phyloP scores from a whole-genome alignment of 2,329 filamentous ascomycete species.

The Onygenales sp. region DNA sequence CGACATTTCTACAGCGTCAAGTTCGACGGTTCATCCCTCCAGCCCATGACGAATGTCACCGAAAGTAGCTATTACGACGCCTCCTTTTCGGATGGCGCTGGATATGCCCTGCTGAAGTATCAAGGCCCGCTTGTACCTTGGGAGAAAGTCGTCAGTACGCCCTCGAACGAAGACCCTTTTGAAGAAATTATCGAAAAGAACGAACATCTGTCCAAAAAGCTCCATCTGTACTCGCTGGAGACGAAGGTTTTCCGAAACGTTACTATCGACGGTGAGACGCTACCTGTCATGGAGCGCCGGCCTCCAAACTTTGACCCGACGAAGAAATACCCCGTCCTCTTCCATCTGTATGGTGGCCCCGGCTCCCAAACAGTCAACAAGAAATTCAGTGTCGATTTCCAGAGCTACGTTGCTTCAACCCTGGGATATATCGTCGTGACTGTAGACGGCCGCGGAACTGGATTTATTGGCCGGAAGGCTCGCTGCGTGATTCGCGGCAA shows the following conservation, averaged over 20 bases:
- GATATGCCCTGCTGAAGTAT: slow-evolving; percentile 78
- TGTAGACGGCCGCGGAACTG: slow-evolving; percentile 86
- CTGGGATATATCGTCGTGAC: slow-evolving; percentile 93
- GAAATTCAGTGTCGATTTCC: slow-evolving; percentile 75
- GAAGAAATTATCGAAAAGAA: slow-evolving; percentile 73
- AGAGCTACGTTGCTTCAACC: slow-evolving; percentile 73
- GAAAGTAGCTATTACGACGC: slow-evolving; percentile 69
- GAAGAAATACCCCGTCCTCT: slow-evolving; percentile 86
- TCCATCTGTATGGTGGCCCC: slow-evolving; percentile 89
- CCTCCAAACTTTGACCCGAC: slow-evolving; percentile 78
- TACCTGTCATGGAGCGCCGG: slow-evolving; percentile 71
- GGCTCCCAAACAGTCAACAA: slow-evolving; percentile 84
- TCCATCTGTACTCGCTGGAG: slow-evolving; percentile 70
- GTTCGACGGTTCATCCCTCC: slow-evolving; percentile 65
- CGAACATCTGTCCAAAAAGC: slow-evolving; percentile 55
- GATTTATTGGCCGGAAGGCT: slow-evolving; percentile 75
- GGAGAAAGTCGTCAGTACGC: slow-evolving; percentile 83
- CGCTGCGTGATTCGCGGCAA: slow-evolving; percentile 75
- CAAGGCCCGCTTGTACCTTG: slow-evolving; percentile 76
- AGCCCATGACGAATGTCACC: slow-evolving; percentile 62
- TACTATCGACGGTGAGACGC: slow-evolving; percentile 66
- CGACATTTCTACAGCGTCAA: slow-evolving; percentile 86
- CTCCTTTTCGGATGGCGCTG: slow-evolving; percentile 73
- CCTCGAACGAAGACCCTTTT: slow-evolving; percentile 50
- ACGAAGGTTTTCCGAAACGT: slow-evolving; percentile 74